Evolutionary conservation across 495 filamentous ascomycete genomes (phyloP).

Genomic region (Terfezia claveryi): DNA sequence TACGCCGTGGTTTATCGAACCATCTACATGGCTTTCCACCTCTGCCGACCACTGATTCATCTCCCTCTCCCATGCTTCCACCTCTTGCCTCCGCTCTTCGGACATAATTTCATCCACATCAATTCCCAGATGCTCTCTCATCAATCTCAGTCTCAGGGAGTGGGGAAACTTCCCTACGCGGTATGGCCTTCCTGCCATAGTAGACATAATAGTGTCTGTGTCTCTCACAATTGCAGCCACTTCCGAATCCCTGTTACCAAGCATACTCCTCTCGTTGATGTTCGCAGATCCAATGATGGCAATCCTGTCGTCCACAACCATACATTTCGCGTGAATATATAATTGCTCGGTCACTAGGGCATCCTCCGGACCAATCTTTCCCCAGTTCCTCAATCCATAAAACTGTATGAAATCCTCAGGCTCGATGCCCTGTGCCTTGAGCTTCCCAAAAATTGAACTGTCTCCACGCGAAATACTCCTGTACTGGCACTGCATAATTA

Average conservation of each 20-base stretch:
- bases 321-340: slow-evolving; percentile 95
- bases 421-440: slow-evolving; percentile 65
- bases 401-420: slow-evolving; percentile 95
- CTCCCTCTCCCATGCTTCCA: slow-evolving; percentile 10
- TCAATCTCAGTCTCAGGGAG: slow-evolving; percentile 75
- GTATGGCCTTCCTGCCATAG: slow-evolving; percentile 74
- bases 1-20: neutral
- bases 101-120: slow-evolving; percentile 83
- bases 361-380: slow-evolving; percentile 64
- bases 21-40: neutral
- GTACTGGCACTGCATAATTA: slow-evolving; percentile 97
- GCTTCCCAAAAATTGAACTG: slow-evolving; percentile 71
- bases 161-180: slow-evolving; percentile 82
- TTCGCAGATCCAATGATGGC: slow-evolving; percentile 95
- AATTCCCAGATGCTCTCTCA: slow-evolving; percentile 90
- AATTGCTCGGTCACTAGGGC: slow-evolving; percentile 83
- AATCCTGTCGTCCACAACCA: slow-evolving; percentile 85
- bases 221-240: slow-evolving; percentile 79
- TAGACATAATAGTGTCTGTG: slow-evolving; percentile 80
- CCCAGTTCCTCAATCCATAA: slow-evolving; percentile 82
- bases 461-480: slow-evolving; percentile 90
- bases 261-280: slow-evolving; percentile 95
- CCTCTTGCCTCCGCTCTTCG: slow-evolving; percentile 41
- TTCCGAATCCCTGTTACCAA: slow-evolving; percentile 79
- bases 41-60: neutral